Conservation (phyloP, 208 protist species). For the Leishmania lainsoni region DNA sequence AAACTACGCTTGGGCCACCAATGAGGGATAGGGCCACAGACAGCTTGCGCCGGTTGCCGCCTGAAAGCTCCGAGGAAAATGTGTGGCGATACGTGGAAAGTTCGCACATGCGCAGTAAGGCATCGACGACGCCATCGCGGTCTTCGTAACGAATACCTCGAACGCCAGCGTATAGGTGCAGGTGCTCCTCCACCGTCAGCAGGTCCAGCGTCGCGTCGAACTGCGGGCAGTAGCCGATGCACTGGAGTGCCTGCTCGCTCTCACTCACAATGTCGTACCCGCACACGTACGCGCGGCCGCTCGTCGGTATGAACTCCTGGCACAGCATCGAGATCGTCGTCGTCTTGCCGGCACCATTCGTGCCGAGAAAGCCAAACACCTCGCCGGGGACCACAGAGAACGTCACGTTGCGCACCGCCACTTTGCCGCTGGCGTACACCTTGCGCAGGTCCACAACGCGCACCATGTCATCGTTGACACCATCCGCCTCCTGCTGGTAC, state of each 20-base stretch:
- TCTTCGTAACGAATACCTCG: slow-evolving; percentile 37
- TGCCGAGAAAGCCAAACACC: slow-evolving; percentile 90
- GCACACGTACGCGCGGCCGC: slow-evolving; percentile 51
- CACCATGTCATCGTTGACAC: slow-evolving; percentile 46
- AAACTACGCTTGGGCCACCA: slow-evolving; percentile 51
- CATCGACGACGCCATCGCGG: slow-evolving; percentile 31
- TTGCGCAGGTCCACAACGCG: slow-evolving; percentile 56
- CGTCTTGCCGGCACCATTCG: slow-evolving; percentile 91
- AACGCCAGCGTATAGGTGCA: slow-evolving; percentile 51
- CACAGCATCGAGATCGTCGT: slow-evolving; percentile 86
- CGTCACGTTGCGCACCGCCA: slow-evolving; percentile 71
- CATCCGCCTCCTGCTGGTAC: slow-evolving; percentile 29
- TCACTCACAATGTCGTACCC: slow-evolving; percentile 56
- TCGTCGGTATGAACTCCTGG: slow-evolving; percentile 73
- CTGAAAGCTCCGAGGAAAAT: slow-evolving; percentile 33
- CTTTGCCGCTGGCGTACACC: slow-evolving; percentile 47
- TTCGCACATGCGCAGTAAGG: slow-evolving; percentile 36
- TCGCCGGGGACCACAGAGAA: slow-evolving; percentile 78
- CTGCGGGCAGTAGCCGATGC: slow-evolving; percentile 96
- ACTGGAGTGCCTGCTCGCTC: slow-evolving; percentile 48
- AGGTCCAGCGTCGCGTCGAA: slow-evolving; percentile 94
- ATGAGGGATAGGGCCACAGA: slow-evolving; percentile 62
- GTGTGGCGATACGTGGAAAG: slow-evolving; percentile 33
- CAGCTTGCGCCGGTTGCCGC: slow-evolving; percentile 82
- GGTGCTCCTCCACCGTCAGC: slow-evolving; percentile 93